Evolutionary conservation across 2,329 filamentous ascomycete species (phyloP).

Genomic region (Madurella fahalii): DNA sequence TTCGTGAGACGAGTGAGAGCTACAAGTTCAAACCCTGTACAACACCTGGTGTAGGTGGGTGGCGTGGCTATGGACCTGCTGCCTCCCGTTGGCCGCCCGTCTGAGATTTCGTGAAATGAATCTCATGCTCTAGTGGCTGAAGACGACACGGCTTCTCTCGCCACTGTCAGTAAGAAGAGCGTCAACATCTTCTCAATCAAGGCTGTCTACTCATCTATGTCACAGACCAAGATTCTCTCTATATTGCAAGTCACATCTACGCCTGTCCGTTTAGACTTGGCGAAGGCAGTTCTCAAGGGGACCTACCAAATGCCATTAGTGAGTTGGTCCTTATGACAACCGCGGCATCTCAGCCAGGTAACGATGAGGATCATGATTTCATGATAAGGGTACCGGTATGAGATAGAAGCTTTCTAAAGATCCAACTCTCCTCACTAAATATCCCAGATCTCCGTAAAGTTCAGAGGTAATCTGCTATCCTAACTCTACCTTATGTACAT

Average conservation of each 20-base stretch:
- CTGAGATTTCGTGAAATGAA: too few relatives aligned
- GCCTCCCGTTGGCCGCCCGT: too few relatives aligned
- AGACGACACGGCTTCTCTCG: too few relatives aligned
- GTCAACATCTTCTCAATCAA: neutral
- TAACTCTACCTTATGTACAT: neutral
- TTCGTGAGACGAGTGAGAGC: too few relatives aligned
- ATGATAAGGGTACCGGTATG: neutral
- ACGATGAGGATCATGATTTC: neutral
- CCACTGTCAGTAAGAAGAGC: neutral
- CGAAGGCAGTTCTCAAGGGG: neutral
- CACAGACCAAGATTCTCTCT: neutral
- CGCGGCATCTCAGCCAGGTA: neutral
- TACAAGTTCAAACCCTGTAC: too few relatives aligned
- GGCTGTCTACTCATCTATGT: neutral
- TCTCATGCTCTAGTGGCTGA: too few relatives aligned
- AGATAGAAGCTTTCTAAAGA: neutral
- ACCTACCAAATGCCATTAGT: neutral
- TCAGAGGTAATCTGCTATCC: neutral
- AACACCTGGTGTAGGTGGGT: too few relatives aligned
- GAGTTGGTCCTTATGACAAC: neutral
- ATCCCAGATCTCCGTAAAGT: neutral
- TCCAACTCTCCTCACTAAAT: neutral
- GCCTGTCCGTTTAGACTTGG: neutral
- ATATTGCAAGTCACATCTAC: neutral
- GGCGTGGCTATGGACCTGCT: too few relatives aligned